phyloP scores from a whole-genome alignment of 768 basidiomycete species.

The Tulasnella sp. region DNA sequence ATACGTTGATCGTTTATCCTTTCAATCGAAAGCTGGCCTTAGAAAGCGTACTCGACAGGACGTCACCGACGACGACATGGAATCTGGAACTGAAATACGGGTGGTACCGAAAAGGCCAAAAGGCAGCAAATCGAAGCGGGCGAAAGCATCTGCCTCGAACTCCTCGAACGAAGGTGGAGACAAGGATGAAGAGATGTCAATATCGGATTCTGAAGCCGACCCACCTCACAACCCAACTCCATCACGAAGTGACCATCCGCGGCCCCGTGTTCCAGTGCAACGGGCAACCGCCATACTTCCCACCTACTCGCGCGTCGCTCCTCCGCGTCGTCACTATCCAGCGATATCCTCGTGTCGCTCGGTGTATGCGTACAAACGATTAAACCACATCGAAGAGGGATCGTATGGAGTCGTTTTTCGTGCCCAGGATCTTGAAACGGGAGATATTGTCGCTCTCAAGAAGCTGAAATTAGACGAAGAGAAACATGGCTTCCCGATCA shows the following conservation, averaged over 20 bases:
- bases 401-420: conserved; percentile 96
- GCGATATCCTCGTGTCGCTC: conserved; percentile 79
- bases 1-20: neutral
- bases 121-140: neutral
- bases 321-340: conserved; percentile 68
- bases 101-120: neutral
- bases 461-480: conserved; percentile 98
- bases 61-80: neutral
- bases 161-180: conserved; percentile 2
- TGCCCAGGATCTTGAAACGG: conserved; percentile 89
- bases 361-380: conserved; percentile 84
- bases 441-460: conserved; percentile 94
- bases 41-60: neutral
- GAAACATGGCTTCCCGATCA: conserved; percentile 98
- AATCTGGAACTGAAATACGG: neutral
- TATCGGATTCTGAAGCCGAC: neutral
- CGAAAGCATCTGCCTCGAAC: neutral
- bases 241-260: neutral
- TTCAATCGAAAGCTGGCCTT: neutral
- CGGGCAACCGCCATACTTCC: neutral
- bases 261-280: neutral
- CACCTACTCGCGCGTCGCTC: conserved; percentile 45
- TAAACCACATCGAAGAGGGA: conserved; percentile 98
- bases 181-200: neutral
- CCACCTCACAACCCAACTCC: neutral